Evolutionary conservation across 2,329 filamentous ascomycete genomes (phyloP), one percentile per base, ranked within the genome.

Genomic region (Pyricularia sp.): DNA sequence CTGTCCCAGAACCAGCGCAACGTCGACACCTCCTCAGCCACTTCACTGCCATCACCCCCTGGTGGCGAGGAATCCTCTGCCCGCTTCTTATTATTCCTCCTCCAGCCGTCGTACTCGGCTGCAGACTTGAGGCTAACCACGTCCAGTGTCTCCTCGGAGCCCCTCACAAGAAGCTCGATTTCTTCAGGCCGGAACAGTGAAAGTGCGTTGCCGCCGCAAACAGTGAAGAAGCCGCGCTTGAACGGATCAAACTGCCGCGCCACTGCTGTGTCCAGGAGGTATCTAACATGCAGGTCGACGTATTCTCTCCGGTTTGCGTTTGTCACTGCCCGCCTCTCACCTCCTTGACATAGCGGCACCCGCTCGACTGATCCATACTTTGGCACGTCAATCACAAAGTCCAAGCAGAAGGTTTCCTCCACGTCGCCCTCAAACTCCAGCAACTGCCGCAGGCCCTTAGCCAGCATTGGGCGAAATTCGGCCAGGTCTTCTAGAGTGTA

Each of bases 161-260:
- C 93, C 67, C 93, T 86, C 5, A 97, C 86, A 0, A 97, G 84
- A 3, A 97, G 85, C 77, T 97, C 94, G 71, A 97, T 96, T 77
- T 97, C 94, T 76, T 97, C 93, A 0, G 94, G 91, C 20, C 92
- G 87, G 78, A 97, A 97, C 1, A 97, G 85, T 0, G 90, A 92
- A 50, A 97, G 83, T 0, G 94, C 93, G 76, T 95, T 97, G 50
- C 93, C 92, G 50, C 91, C 92, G 76, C 93, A 97, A 31, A 97
- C 92, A 0, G 92, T 96, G 77, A 93, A 97, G 79, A 97, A 97
- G 0, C 94, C 94, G 68, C 93, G 88, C 76, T 95, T 95, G 83
- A 97, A 97, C 0, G 94, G 93, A 76, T 97, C 93, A 72, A 96
- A 97, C 75, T 97, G 93, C 59, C 92, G 86, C 58, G 86, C 82